A percentile compares a stretch with the other conserved stretches of the same genome.
These are phyloP conservation scores for Ormosia semicastrata DNA, from an alignment of 306 rosid genomes.

Conservation along the genomic window DNA sequence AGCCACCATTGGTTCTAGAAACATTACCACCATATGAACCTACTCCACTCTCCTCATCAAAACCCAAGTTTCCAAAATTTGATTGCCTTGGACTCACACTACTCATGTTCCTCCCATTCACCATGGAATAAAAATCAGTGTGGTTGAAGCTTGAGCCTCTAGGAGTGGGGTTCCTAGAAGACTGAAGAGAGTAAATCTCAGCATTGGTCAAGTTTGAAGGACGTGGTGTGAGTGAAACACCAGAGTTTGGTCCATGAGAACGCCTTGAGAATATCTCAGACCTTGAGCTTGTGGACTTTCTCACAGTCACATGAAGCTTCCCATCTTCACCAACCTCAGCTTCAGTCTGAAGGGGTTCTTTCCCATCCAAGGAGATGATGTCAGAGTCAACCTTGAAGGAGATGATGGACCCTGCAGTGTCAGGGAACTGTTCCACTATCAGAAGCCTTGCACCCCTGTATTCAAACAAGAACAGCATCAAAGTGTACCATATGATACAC, in stretches of 20 bases:
- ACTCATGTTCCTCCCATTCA: constrained; percentile 45
- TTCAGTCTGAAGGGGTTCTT: constrained; percentile 73
- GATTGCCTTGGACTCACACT: constrained; percentile 69
- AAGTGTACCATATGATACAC: constrained; percentile 77
- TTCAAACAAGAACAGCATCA: constrained; percentile 81
- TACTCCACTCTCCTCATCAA: constrained; percentile 60
- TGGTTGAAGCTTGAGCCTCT: constrained; percentile 85
- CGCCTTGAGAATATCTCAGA: constrained; percentile 67
- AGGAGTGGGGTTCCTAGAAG: constrained; percentile 80
- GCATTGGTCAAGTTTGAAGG: constrained; percentile 81
- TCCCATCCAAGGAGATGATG: constrained; percentile 69
- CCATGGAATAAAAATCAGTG: constrained; percentile 69
- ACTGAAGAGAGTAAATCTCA: constrained; percentile 77
- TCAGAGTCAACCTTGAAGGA: constrained; percentile 84
- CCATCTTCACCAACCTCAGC: constrained; percentile 88
- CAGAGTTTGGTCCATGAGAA: constrained; percentile 63
- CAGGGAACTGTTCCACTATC: constrained; percentile 83
- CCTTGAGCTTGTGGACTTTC: constrained; percentile 65
- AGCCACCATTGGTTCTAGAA: constrained; percentile 32
- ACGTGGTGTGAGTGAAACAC: constrained; percentile 67
- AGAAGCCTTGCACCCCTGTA: constrained; percentile 74
- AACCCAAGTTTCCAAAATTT: constrained; percentile 55
- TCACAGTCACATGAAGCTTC: constrained; percentile 65
- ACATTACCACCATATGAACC: constrained; percentile 13
- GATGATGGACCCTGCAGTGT: constrained; percentile 69